phyloP scores from a whole-genome alignment of 176 grass and related monocot species.

The Leersia perrieri region DNA sequence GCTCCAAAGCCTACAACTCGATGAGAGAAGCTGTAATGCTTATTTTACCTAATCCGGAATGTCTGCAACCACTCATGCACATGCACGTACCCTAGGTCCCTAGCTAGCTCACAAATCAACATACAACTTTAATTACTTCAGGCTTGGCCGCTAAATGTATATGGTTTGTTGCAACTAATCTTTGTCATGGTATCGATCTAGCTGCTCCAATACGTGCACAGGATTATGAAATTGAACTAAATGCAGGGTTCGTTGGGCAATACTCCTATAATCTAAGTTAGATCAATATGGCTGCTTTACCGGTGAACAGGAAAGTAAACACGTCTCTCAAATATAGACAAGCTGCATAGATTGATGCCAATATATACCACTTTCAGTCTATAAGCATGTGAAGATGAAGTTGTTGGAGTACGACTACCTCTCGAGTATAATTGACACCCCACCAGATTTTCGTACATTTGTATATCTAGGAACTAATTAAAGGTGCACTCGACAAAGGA shows the following conservation, averaged over 20 bases:
- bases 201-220: background rate
- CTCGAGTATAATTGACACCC: background rate
- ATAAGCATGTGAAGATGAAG: background rate
- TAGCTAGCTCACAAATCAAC: background rate
- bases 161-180: background rate
- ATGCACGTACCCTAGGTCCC: too few relatives aligned
- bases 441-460: background rate
- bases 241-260: background rate
- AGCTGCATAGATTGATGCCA: background rate
- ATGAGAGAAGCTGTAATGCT: background rate
- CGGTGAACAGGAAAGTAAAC: background rate
- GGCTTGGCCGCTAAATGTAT: background rate
- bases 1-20: background rate
- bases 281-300: too few relatives aligned
- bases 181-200: background rate
- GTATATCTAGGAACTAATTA: too few relatives aligned
- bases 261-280: background rate
- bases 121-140: background rate
- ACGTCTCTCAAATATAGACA: background rate
- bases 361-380: background rate
- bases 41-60: background rate
- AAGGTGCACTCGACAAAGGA: background rate
- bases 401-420: background rate
- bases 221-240: background rate
- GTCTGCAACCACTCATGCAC: background rate